phyloP scores from a whole-genome alignment of 306 rosid species.

The Malus sylvestris region DNA sequence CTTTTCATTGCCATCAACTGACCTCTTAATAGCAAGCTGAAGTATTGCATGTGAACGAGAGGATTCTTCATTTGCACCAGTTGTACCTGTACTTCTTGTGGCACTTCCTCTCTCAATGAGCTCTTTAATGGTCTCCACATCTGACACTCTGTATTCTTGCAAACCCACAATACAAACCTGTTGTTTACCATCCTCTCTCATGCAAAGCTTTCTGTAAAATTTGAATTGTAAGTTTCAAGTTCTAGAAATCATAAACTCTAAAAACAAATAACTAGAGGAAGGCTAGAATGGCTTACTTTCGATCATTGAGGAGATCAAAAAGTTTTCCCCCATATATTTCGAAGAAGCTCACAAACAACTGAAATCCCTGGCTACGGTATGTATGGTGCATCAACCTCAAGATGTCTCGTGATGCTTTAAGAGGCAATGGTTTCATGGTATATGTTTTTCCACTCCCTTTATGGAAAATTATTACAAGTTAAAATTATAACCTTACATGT shows the following conservation, averaged over 20 bases:
- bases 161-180: conserved; percentile 98
- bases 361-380: conserved; percentile 85
- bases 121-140: conserved; percentile 90
- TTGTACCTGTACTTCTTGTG: conserved; percentile 94
- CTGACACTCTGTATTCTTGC: conserved; percentile 90
- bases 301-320: conserved; percentile 89
- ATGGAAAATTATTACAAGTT: neutral
- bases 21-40: conserved; percentile 89
- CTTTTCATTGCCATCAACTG: conserved; percentile 73
- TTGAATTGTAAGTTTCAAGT: conserved; percentile 7
- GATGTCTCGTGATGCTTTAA: conserved; percentile 92
- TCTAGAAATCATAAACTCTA: conserved; percentile 10
- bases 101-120: conserved; percentile 91
- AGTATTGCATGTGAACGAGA: conserved; percentile 99
- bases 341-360: conserved; percentile 90
- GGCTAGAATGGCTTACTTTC: conserved; percentile 54
- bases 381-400: conserved; percentile 96
- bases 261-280: neutral
- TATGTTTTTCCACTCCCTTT: conserved; percentile 95
- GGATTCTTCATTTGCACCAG: conserved; percentile 99
- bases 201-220: conserved; percentile 81
- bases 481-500: neutral
- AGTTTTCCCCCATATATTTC: conserved; percentile 98
- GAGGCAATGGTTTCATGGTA: conserved; percentile 95
- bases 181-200: conserved; percentile 98